Evolutionary conservation across 2,329 filamentous ascomycete genomes (phyloP), one percentile per base, ranked within the genome.

Genomic region (Trichoderma sp.): DNA sequence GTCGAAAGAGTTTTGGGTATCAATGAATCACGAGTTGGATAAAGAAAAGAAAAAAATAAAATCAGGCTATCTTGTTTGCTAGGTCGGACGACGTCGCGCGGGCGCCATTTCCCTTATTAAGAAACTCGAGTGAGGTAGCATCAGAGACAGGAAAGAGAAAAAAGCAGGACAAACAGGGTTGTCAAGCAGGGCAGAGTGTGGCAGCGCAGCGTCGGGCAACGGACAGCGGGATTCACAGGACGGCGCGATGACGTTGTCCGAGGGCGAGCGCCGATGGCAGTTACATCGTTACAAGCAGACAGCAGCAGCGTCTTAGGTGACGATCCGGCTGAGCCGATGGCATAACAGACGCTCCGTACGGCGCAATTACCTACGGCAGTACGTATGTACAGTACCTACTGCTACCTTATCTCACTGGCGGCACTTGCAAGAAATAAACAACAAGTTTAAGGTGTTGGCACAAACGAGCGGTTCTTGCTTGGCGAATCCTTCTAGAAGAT

Each of bases 301-400:
- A 34, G 34, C 34, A 52, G 30, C 50, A 52, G n/a, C 15, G 50
- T 24, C 50, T 52, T 7, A n/a, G 30, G 30, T 9, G 28, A 52
- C 28, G 50, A 52, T 52, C 50, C 50, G 50, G 50, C 50, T 34
- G 50, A 52, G 50, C 50, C 50, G 50, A 52, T 52, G 60, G 60
- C 60, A 63, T 55, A 47, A 63, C 50, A 52, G 17, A 63, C 44
- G 19, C 26, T 34, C 60, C 60, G 60, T 55, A 54, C 60, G 60
- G 60, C 14, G 15, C 12, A 55, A 63, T 26, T 44, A 30, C 44
- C 2, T 24, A 24, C 21, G 28, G 15, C 14, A 28, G 28, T 28
- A 28, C 28, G 28, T 28, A 28, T 4, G 28, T 28, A 28, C 28
- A 28, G 28, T 28, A 28, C 28, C 5, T 28, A 24, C 21, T 24